These are phyloP conservation scores for Dioscorea zingiberensis DNA, from an alignment of 106 monocot genomes.

Conservation along the genomic window DNA sequence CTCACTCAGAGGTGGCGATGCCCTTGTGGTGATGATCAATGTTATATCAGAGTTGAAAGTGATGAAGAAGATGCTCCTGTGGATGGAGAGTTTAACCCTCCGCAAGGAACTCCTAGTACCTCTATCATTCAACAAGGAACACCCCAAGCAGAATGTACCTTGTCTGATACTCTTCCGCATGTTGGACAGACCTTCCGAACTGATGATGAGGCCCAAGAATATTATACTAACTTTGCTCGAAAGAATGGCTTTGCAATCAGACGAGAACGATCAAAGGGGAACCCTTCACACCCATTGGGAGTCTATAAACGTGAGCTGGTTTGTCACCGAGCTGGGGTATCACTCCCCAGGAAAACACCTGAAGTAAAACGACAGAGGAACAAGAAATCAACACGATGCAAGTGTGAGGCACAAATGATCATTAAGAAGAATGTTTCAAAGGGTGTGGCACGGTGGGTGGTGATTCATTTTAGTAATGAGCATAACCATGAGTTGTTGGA, in stretches of 20 bases:
- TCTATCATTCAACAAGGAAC: no score
- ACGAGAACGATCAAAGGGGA: slow-evolving; percentile 72
- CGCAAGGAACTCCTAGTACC: slow-evolving; percentile 14
- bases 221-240: slow-evolving; percentile 65
- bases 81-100: slow-evolving; percentile 24
- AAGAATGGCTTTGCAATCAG: slow-evolving; percentile 73
- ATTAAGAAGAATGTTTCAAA: slow-evolving; percentile 70
- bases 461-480: slow-evolving; percentile 65
- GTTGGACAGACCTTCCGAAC: slow-evolving; percentile 63
- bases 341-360: slow-evolving; percentile 58
- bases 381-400: slow-evolving; percentile 72
- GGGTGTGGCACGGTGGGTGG: slow-evolving; percentile 56
- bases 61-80: slow-evolving; percentile 35
- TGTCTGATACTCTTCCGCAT: slow-evolving; percentile 26
- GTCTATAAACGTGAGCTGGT: slow-evolving; percentile 78
- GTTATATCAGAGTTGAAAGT: slow-evolving; percentile 38
- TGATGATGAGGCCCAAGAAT: slow-evolving; percentile 77
- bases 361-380: slow-evolving; percentile 75
- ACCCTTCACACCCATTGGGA: slow-evolving; percentile 57
- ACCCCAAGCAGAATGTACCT: slow-evolving; percentile 11
- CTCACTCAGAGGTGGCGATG: slow-evolving; percentile 55
- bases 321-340: slow-evolving; percentile 67
- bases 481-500: slow-evolving; percentile 75
- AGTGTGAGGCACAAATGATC: slow-evolving; percentile 75
- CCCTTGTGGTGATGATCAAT: slow-evolving; percentile 60